Conservation (phyloP, 345 rosid species). For the Raphanus raphanistrum region DNA sequence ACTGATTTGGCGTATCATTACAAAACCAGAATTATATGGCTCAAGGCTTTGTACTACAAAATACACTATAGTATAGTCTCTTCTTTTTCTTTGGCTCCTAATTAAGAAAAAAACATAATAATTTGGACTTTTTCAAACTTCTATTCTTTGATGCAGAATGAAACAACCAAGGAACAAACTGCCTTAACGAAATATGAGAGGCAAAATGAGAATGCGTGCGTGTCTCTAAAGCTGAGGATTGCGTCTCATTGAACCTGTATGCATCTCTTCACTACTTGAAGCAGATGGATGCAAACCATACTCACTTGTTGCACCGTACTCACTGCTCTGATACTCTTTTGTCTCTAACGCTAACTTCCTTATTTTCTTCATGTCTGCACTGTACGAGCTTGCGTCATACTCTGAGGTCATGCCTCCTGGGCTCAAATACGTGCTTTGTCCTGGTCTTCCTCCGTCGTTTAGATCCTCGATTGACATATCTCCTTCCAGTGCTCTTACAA, state of each 20-base stretch:
- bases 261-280: constrained; percentile 59
- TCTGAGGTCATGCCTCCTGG: constrained; percentile 41
- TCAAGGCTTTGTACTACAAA: background rate
- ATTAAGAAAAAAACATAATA: background rate
- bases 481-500: constrained; percentile 75
- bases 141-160: constrained; percentile 2
- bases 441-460: constrained; percentile 48
- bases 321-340: constrained; percentile 55
- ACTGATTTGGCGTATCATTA: background rate
- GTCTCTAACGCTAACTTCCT: constrained; percentile 47
- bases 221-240: constrained; percentile 21
- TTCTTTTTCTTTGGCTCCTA: constrained; percentile 9
- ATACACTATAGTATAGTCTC: background rate
- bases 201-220: background rate
- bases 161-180: background rate
- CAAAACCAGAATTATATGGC: constrained; percentile 19
- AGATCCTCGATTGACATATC: constrained; percentile 62
- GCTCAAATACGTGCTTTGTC: constrained; percentile 38
- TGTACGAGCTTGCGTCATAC: constrained; percentile 41
- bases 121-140: background rate
- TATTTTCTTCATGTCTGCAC: constrained; percentile 53
- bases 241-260: constrained; percentile 13
- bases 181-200: background rate
- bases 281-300: constrained; percentile 69
- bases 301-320: constrained; percentile 23